phyloP scores from a whole-genome alignment of 75 land plant genomes.

The Cupressus sempervirens region DNA sequence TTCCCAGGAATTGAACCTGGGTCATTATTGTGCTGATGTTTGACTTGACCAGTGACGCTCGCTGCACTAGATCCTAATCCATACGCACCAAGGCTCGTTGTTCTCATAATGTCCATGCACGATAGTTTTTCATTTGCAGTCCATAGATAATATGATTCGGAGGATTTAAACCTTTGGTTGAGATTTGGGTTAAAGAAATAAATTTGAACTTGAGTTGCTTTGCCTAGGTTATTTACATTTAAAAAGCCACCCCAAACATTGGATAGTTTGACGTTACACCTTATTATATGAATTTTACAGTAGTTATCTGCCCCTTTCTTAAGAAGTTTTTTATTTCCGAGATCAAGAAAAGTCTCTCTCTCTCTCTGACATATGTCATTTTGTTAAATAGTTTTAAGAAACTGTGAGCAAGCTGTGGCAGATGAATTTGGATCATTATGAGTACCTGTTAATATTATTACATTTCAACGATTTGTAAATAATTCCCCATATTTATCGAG shows the following conservation, averaged over 20 bases:
- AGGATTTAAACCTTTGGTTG: background rate
- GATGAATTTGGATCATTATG: too few species aligned
- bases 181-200: background rate
- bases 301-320: background rate
- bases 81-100: background rate
- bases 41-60: too few species aligned
- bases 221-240: background rate
- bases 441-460: too few species aligned
- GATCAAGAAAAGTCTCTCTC: too few species aligned
- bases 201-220: background rate
- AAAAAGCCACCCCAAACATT: background rate
- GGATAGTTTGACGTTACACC: background rate
- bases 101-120: background rate
- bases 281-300: background rate
- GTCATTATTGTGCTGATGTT: too few species aligned
- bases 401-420: background rate
- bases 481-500: too few species aligned
- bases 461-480: too few species aligned
- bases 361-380: background rate
- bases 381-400: background rate
- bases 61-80: background rate
- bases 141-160: background rate
- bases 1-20: too few species aligned
- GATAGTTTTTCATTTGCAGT: background rate
- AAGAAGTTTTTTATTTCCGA: too few species aligned